These are phyloP conservation scores for Irpex sp. DNA, from an alignment of 1,284 basidiomycete species.

Conservation along the genomic window DNA sequence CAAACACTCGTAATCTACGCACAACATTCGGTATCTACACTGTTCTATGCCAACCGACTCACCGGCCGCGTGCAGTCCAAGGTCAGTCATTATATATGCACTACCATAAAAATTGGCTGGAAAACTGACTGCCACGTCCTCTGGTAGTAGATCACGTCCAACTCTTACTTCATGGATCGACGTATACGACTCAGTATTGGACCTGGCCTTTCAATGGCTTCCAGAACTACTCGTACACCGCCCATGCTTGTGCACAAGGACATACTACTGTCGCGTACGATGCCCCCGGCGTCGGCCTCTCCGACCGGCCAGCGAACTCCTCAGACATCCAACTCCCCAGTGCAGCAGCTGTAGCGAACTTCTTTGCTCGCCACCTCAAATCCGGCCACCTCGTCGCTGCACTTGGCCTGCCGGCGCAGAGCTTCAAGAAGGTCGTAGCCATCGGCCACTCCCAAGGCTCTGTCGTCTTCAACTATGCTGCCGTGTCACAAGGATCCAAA, in stretches of 20 bases:
- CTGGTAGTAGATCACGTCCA: constrained; percentile 1
- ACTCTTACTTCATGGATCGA: constrained; percentile 4
- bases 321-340: constrained; percentile 3
- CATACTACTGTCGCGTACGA: constrained; percentile 6
- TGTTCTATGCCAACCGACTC: background rate
- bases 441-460: constrained; percentile 7
- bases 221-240: constrained; percentile 7
- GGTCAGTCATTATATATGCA: background rate
- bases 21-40: background rate
- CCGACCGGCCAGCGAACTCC: background rate
- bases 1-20: background rate
- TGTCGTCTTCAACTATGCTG: constrained; percentile 4
- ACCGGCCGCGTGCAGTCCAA: background rate
- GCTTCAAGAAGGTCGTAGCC: constrained; percentile 1
- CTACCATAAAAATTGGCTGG: too few relatives aligned
- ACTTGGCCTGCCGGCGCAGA: background rate
- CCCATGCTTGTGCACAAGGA: constrained; percentile 5
- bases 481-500: background rate
- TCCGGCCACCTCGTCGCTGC: background rate
- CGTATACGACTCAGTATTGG: constrained; percentile 6
- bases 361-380: background rate
- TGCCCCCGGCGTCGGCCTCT: constrained; percentile 4
- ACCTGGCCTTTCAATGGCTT: constrained; percentile 8
- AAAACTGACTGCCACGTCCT: background rate
- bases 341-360: background rate